phyloP scores from a whole-genome alignment of 805 yeast species.

The Saccharomyces jurei region DNA sequence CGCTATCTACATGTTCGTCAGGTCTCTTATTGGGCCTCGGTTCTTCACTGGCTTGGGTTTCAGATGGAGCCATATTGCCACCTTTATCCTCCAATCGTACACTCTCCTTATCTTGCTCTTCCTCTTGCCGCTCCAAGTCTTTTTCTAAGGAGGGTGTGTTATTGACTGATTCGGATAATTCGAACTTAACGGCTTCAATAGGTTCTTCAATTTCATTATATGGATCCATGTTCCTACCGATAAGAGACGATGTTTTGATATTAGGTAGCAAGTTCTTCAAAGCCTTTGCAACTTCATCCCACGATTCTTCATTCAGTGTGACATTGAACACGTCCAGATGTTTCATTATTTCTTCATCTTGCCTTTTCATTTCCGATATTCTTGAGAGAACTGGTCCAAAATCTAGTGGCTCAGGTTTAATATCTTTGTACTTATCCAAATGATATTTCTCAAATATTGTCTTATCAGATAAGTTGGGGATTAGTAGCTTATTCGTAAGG shows the following conservation, averaged over 20 bases:
- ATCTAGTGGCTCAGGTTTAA: background rate
- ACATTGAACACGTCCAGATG: slow-evolving; percentile 25
- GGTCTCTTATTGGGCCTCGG: slow-evolving; percentile 10
- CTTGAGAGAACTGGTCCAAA: slow-evolving; percentile 26
- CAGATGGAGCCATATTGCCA: slow-evolving; percentile 8
- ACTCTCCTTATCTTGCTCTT: slow-evolving; percentile 12
- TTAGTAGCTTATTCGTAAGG: background rate
- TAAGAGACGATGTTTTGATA: slow-evolving; percentile 26
- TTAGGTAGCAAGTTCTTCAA: slow-evolving; percentile 31
- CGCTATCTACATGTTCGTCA: slow-evolving; percentile 13
- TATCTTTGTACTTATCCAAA: background rate
- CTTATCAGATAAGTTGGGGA: background rate
- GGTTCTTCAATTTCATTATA: slow-evolving; percentile 44
- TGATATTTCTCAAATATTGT: background rate
- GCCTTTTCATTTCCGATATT: slow-evolving; percentile 29
- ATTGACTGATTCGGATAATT: slow-evolving; percentile 8
- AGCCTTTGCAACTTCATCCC: slow-evolving; percentile 25
- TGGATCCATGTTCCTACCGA: slow-evolving; percentile 40
- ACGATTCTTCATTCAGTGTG: slow-evolving; percentile 17
- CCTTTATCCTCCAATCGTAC: slow-evolving; percentile 13
- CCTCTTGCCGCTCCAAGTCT: slow-evolving; percentile 3
- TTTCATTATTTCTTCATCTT: slow-evolving; percentile 33
- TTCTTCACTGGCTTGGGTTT: slow-evolving; percentile 5
- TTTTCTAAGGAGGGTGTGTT: slow-evolving; percentile 1
- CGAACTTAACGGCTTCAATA: slow-evolving; percentile 38